A percentile compares a stretch with the other conserved stretches of the same genome.
Conservation (phyloP, 805 yeast genomes). For the Schwanniomyces pseudopolymorphus region DNA sequence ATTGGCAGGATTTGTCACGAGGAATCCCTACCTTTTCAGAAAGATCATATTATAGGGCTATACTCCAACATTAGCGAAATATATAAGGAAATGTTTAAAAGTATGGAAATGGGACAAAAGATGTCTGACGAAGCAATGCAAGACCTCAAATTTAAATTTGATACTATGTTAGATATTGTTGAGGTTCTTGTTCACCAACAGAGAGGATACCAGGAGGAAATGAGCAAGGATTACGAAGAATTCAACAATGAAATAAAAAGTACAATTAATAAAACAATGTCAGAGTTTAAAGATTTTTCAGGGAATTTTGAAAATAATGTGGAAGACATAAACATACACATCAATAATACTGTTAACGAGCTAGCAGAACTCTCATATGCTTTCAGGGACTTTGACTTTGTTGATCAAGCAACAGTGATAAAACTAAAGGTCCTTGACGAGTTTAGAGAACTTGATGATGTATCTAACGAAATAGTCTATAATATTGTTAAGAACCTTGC, state of each 20-base stretch:
- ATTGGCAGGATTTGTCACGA: slow-evolving; percentile 54
- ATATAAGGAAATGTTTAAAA: slow-evolving; percentile 9
- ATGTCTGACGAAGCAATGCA: slow-evolving; percentile 3
- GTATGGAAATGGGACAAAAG: slow-evolving; percentile 7
- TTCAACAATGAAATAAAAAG: slow-evolving; percentile 5
- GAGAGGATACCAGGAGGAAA: slow-evolving; percentile 4
- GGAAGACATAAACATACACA: background rate
- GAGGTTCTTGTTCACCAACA: slow-evolving; percentile 4
- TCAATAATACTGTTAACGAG: background rate
- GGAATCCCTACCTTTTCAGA: slow-evolving; percentile 50
- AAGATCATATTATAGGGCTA: slow-evolving; percentile 46
- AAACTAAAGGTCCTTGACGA: slow-evolving; percentile 3
- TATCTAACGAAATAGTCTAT: slow-evolving; percentile 1
- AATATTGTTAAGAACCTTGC: slow-evolving; percentile 5
- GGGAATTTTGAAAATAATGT: slow-evolving; percentile 1
- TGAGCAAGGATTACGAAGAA: slow-evolving; percentile 5
- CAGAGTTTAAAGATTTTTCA: slow-evolving; percentile 3
- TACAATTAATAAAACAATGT: background rate
- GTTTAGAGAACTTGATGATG: background rate
- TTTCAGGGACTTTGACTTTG: slow-evolving; percentile 2
- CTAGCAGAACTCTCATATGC: background rate
- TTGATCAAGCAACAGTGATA: background rate
- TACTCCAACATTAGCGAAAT: slow-evolving; percentile 47
- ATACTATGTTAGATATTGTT: slow-evolving; percentile 3
- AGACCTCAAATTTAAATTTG: slow-evolving; percentile 2